phyloP scores from a whole-genome alignment of 805 yeast genomes.

The Myxozyma kluyveri region DNA sequence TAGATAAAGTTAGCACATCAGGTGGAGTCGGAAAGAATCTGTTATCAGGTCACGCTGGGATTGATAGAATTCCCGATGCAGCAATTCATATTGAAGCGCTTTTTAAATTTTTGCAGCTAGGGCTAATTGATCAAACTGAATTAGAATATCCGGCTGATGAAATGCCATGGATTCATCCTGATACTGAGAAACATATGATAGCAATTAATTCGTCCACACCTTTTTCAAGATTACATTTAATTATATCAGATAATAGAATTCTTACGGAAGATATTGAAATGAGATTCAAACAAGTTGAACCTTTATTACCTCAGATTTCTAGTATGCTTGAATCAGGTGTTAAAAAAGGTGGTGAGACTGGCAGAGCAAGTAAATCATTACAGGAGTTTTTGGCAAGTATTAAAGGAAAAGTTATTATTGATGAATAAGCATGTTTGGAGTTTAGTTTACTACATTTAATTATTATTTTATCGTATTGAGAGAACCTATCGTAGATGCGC shows the following conservation, averaged over 20 bases:
- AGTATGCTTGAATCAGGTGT: constrained; percentile 51
- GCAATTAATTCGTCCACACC: constrained; percentile 58
- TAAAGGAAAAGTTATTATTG: not conserved
- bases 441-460: too few species aligned
- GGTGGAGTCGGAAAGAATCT: not conserved
- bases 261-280: constrained; percentile 63
- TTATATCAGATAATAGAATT: constrained; percentile 42
- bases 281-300: constrained; percentile 52
- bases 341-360: constrained; percentile 73
- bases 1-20: too few species aligned
- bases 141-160: constrained; percentile 25
- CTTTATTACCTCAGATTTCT: constrained; percentile 49
- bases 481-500: too few species aligned
- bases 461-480: too few species aligned
- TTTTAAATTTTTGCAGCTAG: constrained; percentile 45
- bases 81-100: constrained; percentile 42
- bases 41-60: not conserved
- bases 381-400: constrained; percentile 15
- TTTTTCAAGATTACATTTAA: constrained; percentile 60
- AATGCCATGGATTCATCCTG: constrained; percentile 44
- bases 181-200: constrained; percentile 52
- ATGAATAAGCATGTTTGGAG: too few species aligned
- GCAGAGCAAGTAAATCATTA: constrained; percentile 40
- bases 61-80: constrained; percentile 13
- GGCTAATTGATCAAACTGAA: constrained; percentile 36